phyloP scores from a whole-genome alignment of 192 early-diverging fungal species.

The Ambispora gerdemannii region DNA sequence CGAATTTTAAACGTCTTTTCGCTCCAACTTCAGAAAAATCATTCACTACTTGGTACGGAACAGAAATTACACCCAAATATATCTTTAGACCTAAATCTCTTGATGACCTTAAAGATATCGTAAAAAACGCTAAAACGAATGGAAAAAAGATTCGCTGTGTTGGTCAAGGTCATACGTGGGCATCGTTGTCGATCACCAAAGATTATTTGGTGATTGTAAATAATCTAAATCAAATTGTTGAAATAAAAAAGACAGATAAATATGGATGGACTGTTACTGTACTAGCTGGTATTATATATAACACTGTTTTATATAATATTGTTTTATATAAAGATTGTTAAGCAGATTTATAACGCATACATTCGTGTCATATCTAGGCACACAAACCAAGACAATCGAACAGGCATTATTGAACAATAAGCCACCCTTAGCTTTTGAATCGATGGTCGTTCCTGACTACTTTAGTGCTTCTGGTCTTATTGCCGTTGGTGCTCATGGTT shows the following conservation, averaged over 20 bases:
- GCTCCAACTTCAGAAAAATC: too few relatives aligned
- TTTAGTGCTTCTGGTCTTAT: neutral
- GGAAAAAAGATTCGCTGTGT: too few relatives aligned
- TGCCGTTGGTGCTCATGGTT: slow-evolving; percentile 28
- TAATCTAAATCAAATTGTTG: slow-evolving; percentile 23
- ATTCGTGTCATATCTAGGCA: slow-evolving; percentile 16
- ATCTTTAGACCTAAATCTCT: slow-evolving; percentile 31
- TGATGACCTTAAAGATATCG: slow-evolving; percentile 33
- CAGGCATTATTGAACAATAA: slow-evolving; percentile 25
- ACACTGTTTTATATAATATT: neutral
- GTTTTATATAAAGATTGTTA: too few relatives aligned
- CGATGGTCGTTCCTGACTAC: slow-evolving; percentile 24
- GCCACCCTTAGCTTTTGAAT: slow-evolving; percentile 35
- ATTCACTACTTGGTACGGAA: too few relatives aligned
- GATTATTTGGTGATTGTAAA: too few relatives aligned
- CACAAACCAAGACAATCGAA: slow-evolving; percentile 27
- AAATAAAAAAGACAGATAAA: neutral
- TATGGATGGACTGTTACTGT: too few relatives aligned
- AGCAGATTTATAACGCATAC: too few relatives aligned
- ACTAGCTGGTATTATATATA: too few relatives aligned
- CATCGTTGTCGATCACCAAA: slow-evolving; percentile 23
- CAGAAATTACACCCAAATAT: slow-evolving; percentile 18
- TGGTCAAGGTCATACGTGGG: slow-evolving; percentile 32
- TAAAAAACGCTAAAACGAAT: too few relatives aligned
- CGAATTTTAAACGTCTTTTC: too few relatives aligned